phyloP scores from a whole-genome alignment of 225 moss, liverwort and hornwort genomes.

The Pleurozium schreberi region DNA sequence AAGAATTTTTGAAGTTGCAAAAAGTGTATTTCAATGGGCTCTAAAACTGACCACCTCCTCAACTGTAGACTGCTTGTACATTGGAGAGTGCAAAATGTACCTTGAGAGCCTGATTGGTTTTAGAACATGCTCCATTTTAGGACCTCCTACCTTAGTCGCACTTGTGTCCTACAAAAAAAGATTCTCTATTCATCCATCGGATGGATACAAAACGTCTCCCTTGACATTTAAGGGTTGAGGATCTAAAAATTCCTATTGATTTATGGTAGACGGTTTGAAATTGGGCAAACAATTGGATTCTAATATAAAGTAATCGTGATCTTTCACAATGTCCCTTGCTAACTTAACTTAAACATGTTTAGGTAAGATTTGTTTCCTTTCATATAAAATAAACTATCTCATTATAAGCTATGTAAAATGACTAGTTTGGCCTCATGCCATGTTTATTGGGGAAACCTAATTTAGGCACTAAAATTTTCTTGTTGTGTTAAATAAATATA shows the following conservation, averaged over 20 bases:
- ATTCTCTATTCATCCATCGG: too few relatives aligned
- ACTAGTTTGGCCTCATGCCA: background rate
- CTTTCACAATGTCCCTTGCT: background rate
- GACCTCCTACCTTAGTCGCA: too few relatives aligned
- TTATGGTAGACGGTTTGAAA: background rate
- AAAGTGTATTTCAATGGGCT: too few relatives aligned
- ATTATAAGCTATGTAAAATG: background rate
- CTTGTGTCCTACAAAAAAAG: too few relatives aligned
- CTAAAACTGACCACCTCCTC: too few relatives aligned
- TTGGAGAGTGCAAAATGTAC: too few relatives aligned
- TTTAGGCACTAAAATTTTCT: background rate
- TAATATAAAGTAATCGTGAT: fast-evolving
- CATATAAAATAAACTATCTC: background rate
- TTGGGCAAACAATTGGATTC: fast-evolving
- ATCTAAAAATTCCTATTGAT: background rate
- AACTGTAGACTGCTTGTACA: too few relatives aligned
- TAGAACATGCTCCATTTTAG: too few relatives aligned
- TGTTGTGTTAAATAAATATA: background rate
- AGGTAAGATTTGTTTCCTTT: background rate
- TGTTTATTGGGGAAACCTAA: background rate
- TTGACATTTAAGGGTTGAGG: too few relatives aligned
- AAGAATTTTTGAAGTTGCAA: too few relatives aligned
- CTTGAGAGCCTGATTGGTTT: too few relatives aligned
- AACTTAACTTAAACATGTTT: background rate
- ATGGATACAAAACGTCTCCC: too few relatives aligned